Base-by-base conservation (phyloP, 2,329 filamentous ascomycete genomes). In the Talaromyces verruculosus region DNA sequence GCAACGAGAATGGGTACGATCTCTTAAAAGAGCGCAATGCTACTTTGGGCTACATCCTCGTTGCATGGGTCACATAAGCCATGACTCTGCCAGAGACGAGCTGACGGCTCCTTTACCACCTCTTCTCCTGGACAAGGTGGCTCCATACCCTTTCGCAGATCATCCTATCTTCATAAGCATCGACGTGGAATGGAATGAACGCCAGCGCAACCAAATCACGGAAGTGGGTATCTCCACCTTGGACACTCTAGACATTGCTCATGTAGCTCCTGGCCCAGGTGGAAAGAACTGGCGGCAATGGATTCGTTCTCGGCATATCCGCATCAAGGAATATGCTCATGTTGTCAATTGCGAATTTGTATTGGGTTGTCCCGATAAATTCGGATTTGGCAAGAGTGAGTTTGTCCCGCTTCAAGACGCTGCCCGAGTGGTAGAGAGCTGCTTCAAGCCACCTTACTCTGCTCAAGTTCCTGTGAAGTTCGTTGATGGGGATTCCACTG, bases 171-270 rank as follows among this genome's bases (percentile, higher is more conserved):
- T 97, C 70, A 82, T 97, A 66, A 88, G 86, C 68, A 82, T 98
- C 53, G 95, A 99, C 71, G 81, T 95, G 37, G 95, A 99, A 77
- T 88, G 89, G 1, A 91, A 89, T 66, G 95, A 99, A 76, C 78
- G 80, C 25, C 82, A 86, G 53, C 85, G 87, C 13, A 80, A 83
- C 39, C 81, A 86, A 13, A 84, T 98, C 66, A 96, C 93, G 0
- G 95, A 99, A 76, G 84, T 99, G 45, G 95, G 95, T 0, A 82
- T 99, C 47, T 89, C 92, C 1, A 88, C 89, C 2, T 82, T 98
- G 0, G 93, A 98, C 74, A 93, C 90, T 0, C 75, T 79, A 22
- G 83, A 87, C 61, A 76, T 92, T 25, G 71, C 78, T 0, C 79
- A 76, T 7, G 68, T 88, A 0, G 72, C 85, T 0, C 90, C 91